A percentile compares a stretch with the other conserved stretches of the same genome.
Conservation (phyloP, 495 filamentous ascomycete species). For the Hypoxylon trugodes region DNA sequence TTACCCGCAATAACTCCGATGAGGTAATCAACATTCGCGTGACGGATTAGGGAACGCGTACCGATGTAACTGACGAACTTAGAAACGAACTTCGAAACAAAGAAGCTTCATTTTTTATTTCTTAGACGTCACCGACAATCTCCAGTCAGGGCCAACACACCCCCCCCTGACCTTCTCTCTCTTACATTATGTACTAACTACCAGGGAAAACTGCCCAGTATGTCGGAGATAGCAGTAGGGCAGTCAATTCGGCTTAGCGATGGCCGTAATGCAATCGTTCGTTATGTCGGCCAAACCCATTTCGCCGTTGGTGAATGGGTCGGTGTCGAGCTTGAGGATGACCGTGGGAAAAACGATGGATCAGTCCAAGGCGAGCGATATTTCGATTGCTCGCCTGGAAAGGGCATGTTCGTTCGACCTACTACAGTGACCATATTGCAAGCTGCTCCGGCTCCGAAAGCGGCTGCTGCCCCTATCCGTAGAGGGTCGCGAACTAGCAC, state of each 20-base stretch:
- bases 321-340: slow-evolving; percentile 85
- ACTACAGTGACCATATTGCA: slow-evolving; percentile 67
- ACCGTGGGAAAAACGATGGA: slow-evolving; percentile 94
- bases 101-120: slow-evolving; percentile 15
- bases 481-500: slow-evolving; percentile 43
- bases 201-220: slow-evolving; percentile 37
- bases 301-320: slow-evolving; percentile 89
- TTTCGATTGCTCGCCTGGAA: slow-evolving; percentile 80
- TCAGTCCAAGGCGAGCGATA: slow-evolving; percentile 88
- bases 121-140: neutral
- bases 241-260: slow-evolving; percentile 73
- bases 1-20: neutral
- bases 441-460: slow-evolving; percentile 53
- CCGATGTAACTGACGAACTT: slow-evolving; percentile 19
- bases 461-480: slow-evolving; percentile 38
- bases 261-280: slow-evolving; percentile 77
- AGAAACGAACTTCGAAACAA: slow-evolving; percentile 25
- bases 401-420: slow-evolving; percentile 90
- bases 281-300: slow-evolving; percentile 79
- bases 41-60: slow-evolving; percentile 31
- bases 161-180: slow-evolving; percentile 3
- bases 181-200: slow-evolving; percentile 42
- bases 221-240: slow-evolving; percentile 55
- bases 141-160: slow-evolving; percentile 18
- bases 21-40: slow-evolving; percentile 35